These are phyloP conservation scores for Penicillium sp. DNA, from an alignment of 2,329 filamentous ascomycete genomes.

Conservation along the genomic window DNA sequence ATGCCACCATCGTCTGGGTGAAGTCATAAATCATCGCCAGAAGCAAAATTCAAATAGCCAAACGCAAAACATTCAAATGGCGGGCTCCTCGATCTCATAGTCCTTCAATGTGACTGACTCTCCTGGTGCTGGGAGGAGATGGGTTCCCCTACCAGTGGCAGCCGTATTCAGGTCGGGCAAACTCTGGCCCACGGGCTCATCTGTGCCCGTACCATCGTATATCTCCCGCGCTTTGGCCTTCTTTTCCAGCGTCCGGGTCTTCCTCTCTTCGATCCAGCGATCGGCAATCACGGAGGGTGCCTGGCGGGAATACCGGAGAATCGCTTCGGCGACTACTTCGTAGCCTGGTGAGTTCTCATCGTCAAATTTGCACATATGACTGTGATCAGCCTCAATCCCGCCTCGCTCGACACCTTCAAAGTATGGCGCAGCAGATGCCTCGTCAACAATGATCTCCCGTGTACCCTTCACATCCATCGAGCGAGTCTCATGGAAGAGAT, in stretches of 20 bases:
- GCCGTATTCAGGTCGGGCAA: conserved; percentile 30
- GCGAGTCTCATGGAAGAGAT: conserved; percentile 75
- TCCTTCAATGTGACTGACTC: conserved; percentile 34
- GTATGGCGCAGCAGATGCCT: conserved; percentile 68
- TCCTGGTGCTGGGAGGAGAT: conserved; percentile 35
- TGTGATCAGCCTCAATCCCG: conserved; percentile 74
- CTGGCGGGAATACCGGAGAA: conserved; percentile 51
- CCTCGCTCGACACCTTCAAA: conserved; percentile 71
- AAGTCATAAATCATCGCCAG: background rate
- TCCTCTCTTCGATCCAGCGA: conserved; percentile 63
- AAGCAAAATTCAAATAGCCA: background rate
- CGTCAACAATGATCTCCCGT: conserved; percentile 67
- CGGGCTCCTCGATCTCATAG: conserved; percentile 44
- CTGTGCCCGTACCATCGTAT: conserved; percentile 25
- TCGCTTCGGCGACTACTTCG: conserved; percentile 52
- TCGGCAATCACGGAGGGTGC: conserved; percentile 57
- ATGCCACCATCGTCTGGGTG: background rate
- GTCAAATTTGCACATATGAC: conserved; percentile 72
- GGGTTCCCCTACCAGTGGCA: conserved; percentile 34
- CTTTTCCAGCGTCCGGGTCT: conserved; percentile 38
- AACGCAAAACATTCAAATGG: conserved; percentile 15
- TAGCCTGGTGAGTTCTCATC: conserved; percentile 67
- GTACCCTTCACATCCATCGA: conserved; percentile 69
- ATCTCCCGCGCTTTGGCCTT: conserved; percentile 43
- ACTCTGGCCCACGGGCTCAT: conserved; percentile 25